Evolutionary conservation across 2,329 filamentous ascomycete species (phyloP).

Genomic region (Aurifilum marmelostoma): DNA sequence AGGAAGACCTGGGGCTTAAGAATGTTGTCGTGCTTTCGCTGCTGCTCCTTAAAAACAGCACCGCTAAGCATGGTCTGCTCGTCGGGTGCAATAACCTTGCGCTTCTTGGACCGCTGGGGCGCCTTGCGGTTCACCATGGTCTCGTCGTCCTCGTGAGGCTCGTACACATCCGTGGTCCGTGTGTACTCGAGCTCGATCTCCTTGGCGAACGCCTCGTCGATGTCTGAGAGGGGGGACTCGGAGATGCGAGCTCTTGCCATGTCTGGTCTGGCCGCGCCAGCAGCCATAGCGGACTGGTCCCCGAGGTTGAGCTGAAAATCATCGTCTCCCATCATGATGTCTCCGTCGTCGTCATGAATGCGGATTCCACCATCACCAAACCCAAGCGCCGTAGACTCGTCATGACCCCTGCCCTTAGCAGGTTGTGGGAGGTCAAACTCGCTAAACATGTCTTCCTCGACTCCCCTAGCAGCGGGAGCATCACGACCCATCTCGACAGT

Average conservation of each 20-base stretch:
- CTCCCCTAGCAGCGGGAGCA: constrained; percentile 67
- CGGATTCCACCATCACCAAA: constrained; percentile 58
- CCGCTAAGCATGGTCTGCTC: constrained; percentile 76
- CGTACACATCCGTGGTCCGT: constrained; percentile 62
- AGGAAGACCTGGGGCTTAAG: constrained; percentile 81
- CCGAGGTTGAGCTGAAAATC: constrained; percentile 68
- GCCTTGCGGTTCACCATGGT: constrained; percentile 66
- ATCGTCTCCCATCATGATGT: constrained; percentile 62
- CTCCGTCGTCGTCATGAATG: constrained; percentile 67
- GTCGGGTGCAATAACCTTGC: constrained; percentile 83
- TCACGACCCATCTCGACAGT: constrained; percentile 92
- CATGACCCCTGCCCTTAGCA: constrained; percentile 61
- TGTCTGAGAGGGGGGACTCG: constrained; percentile 71
- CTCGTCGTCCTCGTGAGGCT: constrained; percentile 61
- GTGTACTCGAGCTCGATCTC: constrained; percentile 63
- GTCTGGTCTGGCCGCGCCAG: constrained; percentile 49
- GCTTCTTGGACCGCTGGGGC: constrained; percentile 73
- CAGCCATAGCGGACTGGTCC: constrained; percentile 61
- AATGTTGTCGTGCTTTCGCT: constrained; percentile 84
- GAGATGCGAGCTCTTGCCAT: constrained; percentile 65
- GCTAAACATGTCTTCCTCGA: constrained; percentile 72
- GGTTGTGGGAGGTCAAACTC: constrained; percentile 62
- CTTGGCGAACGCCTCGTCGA: constrained; percentile 64
- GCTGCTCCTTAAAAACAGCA: constrained; percentile 81
- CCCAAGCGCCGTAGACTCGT: constrained; percentile 58